Base-by-base conservation (phyloP, 2,329 filamentous ascomycete species). In the Botrytis deweyae region DNA sequence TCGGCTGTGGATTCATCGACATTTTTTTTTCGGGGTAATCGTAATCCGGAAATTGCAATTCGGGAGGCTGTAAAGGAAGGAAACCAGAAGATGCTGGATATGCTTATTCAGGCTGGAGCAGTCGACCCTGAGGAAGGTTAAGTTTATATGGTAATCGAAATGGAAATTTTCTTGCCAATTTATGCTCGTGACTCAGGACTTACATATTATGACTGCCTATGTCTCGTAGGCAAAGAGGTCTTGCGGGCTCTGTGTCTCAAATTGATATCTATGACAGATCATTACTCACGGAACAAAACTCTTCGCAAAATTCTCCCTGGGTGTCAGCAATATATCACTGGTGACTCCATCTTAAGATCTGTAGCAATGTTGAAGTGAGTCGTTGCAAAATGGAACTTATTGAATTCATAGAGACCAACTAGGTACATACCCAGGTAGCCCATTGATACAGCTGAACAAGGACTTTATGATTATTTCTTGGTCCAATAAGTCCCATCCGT, bases 11-110 rank as follows among this genome's bases (percentile, higher is more conserved):
- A 3, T 14, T n/a, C 25, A 52, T 6, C 4, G 49, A 3, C 0
- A 1, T 0, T 2, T 4, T 14, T 0, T n/a, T 14, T 0, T 10
- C 0, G 3, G 4, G 0, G 4, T 0, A 52, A n/a, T n/a, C 0
- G 4, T 6, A 52, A 52, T 52, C 49, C 49, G 25, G 10, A 52
- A n/a, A 52, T 14, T 7, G 49, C 49, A 52, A n/a, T 52, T 5
- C 49, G 25, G 5, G 25, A 52, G 3, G 75, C 74, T 7, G 1
- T 33, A 1, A 77, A 80, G 40, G 6, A 25, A 4, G 67, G 61
- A 3, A 58, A 78, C 61, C 67, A 66, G 36, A 61, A 72, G 18
- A 55, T 74, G 36, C 29, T 76, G 40, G 33, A 74, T 4, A 69
- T 25, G 62, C 63, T 76, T 0, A 52, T 70, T 22, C 46, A 25